phyloP scores from a whole-genome alignment of 2,329 filamentous ascomycete genomes.

The Chaetomiaceae sp. region DNA sequence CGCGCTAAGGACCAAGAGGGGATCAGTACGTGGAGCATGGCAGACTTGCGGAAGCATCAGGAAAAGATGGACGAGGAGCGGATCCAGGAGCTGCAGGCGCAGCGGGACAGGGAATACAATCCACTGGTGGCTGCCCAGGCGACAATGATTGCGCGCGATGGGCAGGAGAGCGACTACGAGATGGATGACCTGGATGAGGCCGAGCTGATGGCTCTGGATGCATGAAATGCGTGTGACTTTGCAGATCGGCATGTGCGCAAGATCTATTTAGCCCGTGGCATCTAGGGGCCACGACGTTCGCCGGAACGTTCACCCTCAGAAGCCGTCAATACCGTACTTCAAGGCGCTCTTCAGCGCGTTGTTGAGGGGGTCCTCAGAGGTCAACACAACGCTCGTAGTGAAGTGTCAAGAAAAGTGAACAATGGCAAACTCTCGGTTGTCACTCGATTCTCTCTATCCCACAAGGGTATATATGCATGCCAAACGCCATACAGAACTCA shows the following conservation, averaged over 20 bases:
- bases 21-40: constrained; percentile 83
- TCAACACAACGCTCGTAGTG: no score
- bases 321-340: no score
- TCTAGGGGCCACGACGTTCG: no score
- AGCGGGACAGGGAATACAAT: constrained; percentile 29
- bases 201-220: constrained; percentile 30
- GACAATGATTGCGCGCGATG: neutral
- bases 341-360: no score
- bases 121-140: neutral
- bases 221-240: neutral
- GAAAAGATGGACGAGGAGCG: constrained; percentile 64
- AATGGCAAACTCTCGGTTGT: no score
- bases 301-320: no score
- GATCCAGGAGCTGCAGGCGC: constrained; percentile 56
- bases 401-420: no score
- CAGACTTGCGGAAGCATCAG: constrained; percentile 72
- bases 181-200: constrained; percentile 43
- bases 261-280: neutral
- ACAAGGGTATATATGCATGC: no score
- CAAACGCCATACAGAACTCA: no score
- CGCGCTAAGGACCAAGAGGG: constrained; percentile 78
- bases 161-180: constrained; percentile 41
- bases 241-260: neutral
- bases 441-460: no score
- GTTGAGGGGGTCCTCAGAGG: no score